A percentile compares a stretch with the other conserved stretches of the same genome.
Conservation (phyloP, 1,284 basidiomycete genomes). For the Ganoderma sp. region DNA sequence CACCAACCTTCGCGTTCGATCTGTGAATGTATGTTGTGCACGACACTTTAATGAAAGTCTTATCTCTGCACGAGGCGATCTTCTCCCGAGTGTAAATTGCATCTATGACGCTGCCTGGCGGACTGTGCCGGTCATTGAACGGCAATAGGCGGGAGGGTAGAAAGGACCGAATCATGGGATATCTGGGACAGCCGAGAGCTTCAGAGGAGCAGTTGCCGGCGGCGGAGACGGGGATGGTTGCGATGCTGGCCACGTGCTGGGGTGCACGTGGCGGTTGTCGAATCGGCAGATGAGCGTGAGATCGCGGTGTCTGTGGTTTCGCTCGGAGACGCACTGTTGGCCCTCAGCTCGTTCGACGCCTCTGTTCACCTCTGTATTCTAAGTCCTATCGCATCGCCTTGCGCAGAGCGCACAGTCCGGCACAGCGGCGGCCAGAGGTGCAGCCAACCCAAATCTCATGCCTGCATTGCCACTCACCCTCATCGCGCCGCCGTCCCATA, state of each 20-base stretch:
- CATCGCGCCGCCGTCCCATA: constrained; percentile 25
- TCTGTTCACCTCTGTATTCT: constrained; percentile 29
- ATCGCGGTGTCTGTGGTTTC: constrained; percentile 23
- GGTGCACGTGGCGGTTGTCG: constrained; percentile 28
- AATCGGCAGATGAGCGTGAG: constrained; percentile 16
- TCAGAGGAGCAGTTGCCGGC: neutral
- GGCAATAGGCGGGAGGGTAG: neutral
- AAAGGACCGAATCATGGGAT: neutral
- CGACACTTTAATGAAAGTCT: neutral
- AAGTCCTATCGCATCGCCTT: constrained; percentile 23
- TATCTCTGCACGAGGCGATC: constrained; percentile 1
- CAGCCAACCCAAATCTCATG: neutral
- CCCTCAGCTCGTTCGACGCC: constrained; percentile 1
- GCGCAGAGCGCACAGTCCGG: constrained; percentile 34
- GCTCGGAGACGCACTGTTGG: neutral
- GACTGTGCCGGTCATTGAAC: neutral
- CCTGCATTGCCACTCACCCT: constrained; percentile 21
- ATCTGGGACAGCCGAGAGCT: neutral
- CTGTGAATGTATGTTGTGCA: constrained; percentile 40
- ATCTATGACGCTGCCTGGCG: neutral
- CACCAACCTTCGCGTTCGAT: constrained; percentile 68
- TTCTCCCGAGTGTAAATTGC: neutral
- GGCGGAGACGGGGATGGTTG: neutral
- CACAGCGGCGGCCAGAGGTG: constrained; percentile 23
- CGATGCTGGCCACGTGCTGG: constrained; percentile 18